A percentile compares a stretch with the other conserved stretches of the same genome.
phyloP scores from a whole-genome alignment of 2,329 filamentous ascomycete genomes.

The Zopfia rhizophila region DNA sequence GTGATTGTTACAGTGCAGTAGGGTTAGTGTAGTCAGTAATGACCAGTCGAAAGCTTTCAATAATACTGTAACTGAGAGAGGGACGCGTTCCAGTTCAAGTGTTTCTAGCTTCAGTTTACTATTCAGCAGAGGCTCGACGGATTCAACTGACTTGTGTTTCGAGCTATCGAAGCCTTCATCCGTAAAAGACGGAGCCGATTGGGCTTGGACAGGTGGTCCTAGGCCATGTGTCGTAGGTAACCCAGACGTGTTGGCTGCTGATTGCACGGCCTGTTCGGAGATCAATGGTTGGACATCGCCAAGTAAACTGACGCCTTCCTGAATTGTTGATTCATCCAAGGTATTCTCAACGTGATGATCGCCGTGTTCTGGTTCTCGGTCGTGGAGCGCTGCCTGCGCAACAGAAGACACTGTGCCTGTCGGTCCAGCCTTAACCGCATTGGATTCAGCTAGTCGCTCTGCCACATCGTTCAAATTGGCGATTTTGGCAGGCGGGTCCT shows the following conservation, averaged over 20 bases:
- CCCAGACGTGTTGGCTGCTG: background rate
- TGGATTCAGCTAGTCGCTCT: conserved; percentile 28
- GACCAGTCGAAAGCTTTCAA: conserved; percentile 80
- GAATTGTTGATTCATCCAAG: conserved; percentile 32
- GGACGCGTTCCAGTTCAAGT: conserved; percentile 79
- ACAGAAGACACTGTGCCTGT: conserved; percentile 1
- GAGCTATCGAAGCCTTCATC: conserved; percentile 7
- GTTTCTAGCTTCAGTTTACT: conserved; percentile 74
- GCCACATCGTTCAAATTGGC: conserved; percentile 18
- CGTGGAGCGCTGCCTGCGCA: conserved; percentile 26
- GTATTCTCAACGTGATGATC: conserved; percentile 40
- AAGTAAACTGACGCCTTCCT: conserved; percentile 39
- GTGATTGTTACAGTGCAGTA: conserved; percentile 77
- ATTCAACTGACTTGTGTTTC: conserved; percentile 7
- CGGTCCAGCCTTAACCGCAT: conserved; percentile 31
- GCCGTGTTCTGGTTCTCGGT: conserved; percentile 42
- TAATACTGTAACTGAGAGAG: conserved; percentile 77
- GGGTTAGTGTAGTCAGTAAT: conserved; percentile 74
- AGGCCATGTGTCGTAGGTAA: conserved; percentile 1
- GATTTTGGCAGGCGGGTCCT: conserved; percentile 29
- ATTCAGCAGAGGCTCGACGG: conserved; percentile 56
- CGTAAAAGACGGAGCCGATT: conserved; percentile 4
- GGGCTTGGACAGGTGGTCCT: conserved; percentile 13
- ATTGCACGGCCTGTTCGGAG: conserved; percentile 20
- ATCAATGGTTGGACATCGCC: conserved; percentile 26